Percentiles rank a stretch among this genome's conserved stretches.
phyloP scores from a whole-genome alignment of 257 asterid genomes.

The Nicotiana noctiflora region DNA sequence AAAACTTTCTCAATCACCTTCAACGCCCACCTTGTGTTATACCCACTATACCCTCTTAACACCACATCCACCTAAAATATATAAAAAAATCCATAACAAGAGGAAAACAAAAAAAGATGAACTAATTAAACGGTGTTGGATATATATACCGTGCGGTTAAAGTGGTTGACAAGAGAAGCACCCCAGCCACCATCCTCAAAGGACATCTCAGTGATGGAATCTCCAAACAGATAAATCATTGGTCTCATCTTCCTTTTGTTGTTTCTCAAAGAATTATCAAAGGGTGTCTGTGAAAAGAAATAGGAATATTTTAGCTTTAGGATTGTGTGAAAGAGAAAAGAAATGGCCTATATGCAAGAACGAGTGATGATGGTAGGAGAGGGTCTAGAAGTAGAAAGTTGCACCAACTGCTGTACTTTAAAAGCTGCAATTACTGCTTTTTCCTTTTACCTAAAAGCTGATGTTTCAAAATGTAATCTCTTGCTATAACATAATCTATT shows the following conservation, averaged over 20 bases:
- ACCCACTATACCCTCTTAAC: conserved; percentile 86
- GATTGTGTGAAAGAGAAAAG: background rate
- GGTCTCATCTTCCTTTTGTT: conserved; percentile 47
- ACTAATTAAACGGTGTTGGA: no score
- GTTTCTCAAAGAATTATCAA: background rate
- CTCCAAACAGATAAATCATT: conserved; percentile 79
- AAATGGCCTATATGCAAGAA: background rate
- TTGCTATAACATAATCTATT: background rate
- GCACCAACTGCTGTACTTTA: background rate
- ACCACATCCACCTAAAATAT: conserved; percentile 65
- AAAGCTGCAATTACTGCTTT: background rate
- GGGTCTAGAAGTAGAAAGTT: background rate
- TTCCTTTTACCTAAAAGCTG: background rate
- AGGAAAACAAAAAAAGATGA: background rate
- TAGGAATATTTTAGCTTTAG: background rate
- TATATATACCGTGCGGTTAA: conserved; percentile 45
- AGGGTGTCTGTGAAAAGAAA: background rate
- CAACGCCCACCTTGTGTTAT: conserved; percentile 81
- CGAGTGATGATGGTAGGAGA: background rate
- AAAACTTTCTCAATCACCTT: conserved; percentile 50
- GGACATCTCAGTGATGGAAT: conserved; percentile 76
- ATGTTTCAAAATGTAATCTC: background rate
- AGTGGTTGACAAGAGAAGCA: conserved; percentile 69
- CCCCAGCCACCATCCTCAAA: conserved; percentile 85
- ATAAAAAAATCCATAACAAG: background rate